Conservation (phyloP, 495 filamentous ascomycete genomes). For the Neurospora intermedia region DNA sequence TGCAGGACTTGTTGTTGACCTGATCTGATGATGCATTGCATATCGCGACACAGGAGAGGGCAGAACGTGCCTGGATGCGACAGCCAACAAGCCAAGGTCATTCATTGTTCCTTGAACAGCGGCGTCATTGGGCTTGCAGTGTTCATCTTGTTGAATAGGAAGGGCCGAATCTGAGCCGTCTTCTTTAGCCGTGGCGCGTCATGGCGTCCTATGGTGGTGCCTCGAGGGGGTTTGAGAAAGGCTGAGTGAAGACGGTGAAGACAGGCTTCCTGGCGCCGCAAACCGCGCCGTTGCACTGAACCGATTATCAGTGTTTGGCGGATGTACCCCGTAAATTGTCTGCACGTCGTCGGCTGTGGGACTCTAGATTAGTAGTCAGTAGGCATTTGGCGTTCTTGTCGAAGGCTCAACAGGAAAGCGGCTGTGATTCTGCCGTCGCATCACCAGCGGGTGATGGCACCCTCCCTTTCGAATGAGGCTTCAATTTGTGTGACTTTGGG, state of each 20-base stretch:
- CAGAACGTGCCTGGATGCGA: constrained; percentile 4
- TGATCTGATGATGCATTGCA: background rate
- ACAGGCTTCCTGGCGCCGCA: background rate
- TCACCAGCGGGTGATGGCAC: background rate
- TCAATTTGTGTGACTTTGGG: background rate
- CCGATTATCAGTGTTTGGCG: background rate
- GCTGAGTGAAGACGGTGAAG: background rate
- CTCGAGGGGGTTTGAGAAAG: background rate
- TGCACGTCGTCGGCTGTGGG: background rate
- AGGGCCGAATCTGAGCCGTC: constrained; percentile 18
- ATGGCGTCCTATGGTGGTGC: background rate
- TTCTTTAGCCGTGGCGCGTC: constrained; percentile 12
- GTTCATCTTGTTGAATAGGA: constrained; percentile 6
- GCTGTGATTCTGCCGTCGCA: background rate
- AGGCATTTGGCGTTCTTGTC: background rate
- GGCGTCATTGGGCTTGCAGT: constrained; percentile 3
- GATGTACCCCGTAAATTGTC: background rate
- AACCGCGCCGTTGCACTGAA: background rate
- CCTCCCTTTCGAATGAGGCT: background rate
- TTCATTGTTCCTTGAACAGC: background rate
- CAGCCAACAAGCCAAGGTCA: background rate
- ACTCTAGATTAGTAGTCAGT: background rate
- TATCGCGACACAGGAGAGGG: background rate
- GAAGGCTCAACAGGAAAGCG: background rate
- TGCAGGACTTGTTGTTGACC: background rate